phyloP scores from a whole-genome alignment of 345 rosid genomes.

The Bruguiera sexangula region DNA sequence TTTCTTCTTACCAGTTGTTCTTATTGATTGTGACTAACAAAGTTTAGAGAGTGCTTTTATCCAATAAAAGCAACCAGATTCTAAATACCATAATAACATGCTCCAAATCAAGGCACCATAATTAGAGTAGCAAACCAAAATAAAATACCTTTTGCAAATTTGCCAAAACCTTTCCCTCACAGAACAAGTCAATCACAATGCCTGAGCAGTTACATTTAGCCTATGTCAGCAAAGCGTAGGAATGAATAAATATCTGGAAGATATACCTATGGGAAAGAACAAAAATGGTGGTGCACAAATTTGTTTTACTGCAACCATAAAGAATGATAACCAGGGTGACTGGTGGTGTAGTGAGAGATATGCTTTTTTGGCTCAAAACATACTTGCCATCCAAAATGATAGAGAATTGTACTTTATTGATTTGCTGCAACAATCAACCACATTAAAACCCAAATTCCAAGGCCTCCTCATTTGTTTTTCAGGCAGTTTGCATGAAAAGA shows the following conservation, averaged over 20 bases:
- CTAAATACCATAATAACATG: not conserved
- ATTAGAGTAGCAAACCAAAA: not conserved
- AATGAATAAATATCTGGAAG: not conserved
- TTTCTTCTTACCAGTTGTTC: too few species aligned
- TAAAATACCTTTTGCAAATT: conserved; percentile 63
- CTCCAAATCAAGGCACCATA: not conserved
- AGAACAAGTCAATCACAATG: conserved; percentile 69
- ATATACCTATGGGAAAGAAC: too few species aligned
- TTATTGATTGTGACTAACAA: too few species aligned
- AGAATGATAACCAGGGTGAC: not conserved
- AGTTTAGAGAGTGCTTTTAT: too few species aligned
- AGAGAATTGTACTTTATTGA: too few species aligned
- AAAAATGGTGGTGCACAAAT: not conserved
- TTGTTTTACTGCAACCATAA: not conserved
- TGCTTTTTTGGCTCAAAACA: too few species aligned
- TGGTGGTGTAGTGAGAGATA: not conserved
- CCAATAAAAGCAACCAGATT: too few species aligned
- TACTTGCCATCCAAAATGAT: too few species aligned
- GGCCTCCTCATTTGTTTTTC: not conserved
- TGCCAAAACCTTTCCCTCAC: conserved; percentile 61
- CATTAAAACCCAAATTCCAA: not conserved
- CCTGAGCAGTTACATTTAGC: conserved; percentile 35
- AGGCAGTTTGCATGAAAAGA: not conserved
- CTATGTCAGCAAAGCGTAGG: conserved; percentile 13
- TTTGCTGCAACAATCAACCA: not conserved